Evolutionary conservation across 352 stramenopile species (phyloP).

Genomic region (Phytophthora cryptogea): DNA sequence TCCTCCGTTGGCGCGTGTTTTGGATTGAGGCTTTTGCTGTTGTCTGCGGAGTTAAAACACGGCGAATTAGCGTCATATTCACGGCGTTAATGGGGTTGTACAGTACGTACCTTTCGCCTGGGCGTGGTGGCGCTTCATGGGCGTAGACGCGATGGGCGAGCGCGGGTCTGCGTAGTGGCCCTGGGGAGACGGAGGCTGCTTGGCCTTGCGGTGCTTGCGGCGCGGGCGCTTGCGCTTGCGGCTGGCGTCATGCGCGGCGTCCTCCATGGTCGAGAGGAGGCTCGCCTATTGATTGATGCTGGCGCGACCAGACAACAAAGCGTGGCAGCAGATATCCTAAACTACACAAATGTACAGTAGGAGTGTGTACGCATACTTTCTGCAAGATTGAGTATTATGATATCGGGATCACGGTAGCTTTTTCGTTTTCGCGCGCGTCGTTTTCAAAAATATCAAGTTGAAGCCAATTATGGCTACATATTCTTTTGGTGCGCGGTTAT

Average conservation of each 20-base stretch:
- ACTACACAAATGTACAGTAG: too few relatives aligned
- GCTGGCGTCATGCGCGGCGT: slow-evolving; percentile 20
- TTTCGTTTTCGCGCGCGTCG: slow-evolving; percentile 22
- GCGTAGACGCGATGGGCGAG: slow-evolving; percentile 85
- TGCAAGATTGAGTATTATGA: too few relatives aligned
- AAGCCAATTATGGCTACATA: slow-evolving; percentile 24
- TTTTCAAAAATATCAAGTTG: slow-evolving; percentile 25
- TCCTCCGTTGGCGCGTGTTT: slow-evolving; percentile 33
- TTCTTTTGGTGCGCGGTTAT: slow-evolving; percentile 30
- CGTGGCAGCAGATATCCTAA: slow-evolving; percentile 8
- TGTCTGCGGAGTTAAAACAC: slow-evolving; percentile 29
- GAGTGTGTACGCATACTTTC: too few relatives aligned
- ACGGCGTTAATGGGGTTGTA: neutral
- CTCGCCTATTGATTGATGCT: slow-evolving; percentile 18
- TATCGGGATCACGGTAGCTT: neutral
- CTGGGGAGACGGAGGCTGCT: slow-evolving; percentile 18
- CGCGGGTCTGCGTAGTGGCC: slow-evolving; percentile 80
- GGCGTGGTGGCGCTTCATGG: slow-evolving; percentile 74
- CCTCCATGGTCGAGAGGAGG: slow-evolving; percentile 15
- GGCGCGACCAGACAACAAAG: slow-evolving; percentile 26
- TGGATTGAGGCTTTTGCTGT: slow-evolving; percentile 51
- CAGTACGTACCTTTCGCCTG: slow-evolving; percentile 39
- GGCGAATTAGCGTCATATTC: neutral
- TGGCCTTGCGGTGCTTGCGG: slow-evolving; percentile 34
- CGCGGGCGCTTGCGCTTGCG: slow-evolving; percentile 43